These are phyloP conservation scores for Gossypium lobatum DNA, from an alignment of 441 rosid species.

Conservation along the genomic window DNA sequence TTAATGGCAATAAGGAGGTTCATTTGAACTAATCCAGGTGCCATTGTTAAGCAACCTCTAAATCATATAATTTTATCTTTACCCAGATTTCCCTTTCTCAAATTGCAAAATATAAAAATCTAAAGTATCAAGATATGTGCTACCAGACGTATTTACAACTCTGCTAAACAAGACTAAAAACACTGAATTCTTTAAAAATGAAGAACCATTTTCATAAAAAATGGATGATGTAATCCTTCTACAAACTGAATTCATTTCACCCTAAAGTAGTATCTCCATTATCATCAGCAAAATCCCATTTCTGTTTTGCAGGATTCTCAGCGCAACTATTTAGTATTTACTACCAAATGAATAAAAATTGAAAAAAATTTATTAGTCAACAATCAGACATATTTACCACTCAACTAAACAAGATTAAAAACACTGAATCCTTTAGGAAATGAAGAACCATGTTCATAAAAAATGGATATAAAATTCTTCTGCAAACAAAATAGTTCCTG, in stretches of 20 bases:
- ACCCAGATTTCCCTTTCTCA: background rate
- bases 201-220: background rate
- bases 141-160: background rate
- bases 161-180: background rate
- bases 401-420: conserved; percentile 1
- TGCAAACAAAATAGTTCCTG: background rate
- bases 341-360: background rate
- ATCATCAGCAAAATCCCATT: background rate
- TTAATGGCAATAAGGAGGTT: background rate
- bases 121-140: background rate
- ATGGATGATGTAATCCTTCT: background rate
- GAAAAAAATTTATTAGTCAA: background rate
- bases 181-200: background rate
- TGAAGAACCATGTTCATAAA: background rate
- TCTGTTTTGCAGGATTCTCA: background rate
- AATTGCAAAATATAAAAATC: background rate
- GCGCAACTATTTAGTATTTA: background rate
- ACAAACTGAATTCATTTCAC: background rate
- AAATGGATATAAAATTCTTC: background rate
- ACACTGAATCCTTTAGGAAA: background rate
- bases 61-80: background rate
- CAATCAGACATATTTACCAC: background rate
- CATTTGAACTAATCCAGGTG: background rate
- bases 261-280: background rate
- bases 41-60: background rate